These are phyloP conservation scores for Taxawa tesnikishii DNA, from an alignment of 2,329 filamentous ascomycete genomes.

Conservation along the genomic window DNA sequence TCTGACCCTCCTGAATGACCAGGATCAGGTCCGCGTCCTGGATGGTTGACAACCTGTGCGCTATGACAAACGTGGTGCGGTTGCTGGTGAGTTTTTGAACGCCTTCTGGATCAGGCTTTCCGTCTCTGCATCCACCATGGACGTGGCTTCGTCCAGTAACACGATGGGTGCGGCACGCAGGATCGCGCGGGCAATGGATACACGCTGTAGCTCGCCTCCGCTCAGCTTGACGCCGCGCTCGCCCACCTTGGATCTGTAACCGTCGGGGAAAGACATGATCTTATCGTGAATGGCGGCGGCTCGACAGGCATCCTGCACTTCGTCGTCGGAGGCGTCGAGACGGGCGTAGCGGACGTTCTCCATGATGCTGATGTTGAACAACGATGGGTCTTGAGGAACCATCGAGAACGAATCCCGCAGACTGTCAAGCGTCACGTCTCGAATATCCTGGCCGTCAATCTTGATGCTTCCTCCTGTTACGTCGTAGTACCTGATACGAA, in stretches of 20 bases:
- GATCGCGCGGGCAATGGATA: slow-evolving; percentile 63
- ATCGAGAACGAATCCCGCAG: slow-evolving; percentile 48
- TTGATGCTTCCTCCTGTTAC: slow-evolving; percentile 40
- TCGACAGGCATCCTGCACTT: slow-evolving; percentile 48
- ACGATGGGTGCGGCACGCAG: slow-evolving; percentile 54
- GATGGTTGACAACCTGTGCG: slow-evolving; percentile 63
- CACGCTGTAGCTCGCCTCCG: slow-evolving; percentile 74
- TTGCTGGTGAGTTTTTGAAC: slow-evolving; percentile 48
- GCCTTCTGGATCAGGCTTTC: slow-evolving; percentile 44
- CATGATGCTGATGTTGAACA: slow-evolving; percentile 54
- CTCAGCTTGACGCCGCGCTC: slow-evolving; percentile 68
- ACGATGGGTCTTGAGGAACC: slow-evolving; percentile 50
- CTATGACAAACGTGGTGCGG: slow-evolving; percentile 67
- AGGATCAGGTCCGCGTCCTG: slow-evolving; percentile 68
- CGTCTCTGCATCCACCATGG: slow-evolving; percentile 46
- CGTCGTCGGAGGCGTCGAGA: slow-evolving; percentile 46
- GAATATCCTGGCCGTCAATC: slow-evolving; percentile 49
- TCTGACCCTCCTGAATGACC: slow-evolving; percentile 58
- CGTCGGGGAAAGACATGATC: slow-evolving; percentile 48
- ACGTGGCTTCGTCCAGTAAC: slow-evolving; percentile 67
- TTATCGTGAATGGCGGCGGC: slow-evolving; percentile 53
- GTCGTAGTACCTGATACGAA: too few species aligned
- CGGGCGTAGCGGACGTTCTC: slow-evolving; percentile 54
- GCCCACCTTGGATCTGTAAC: slow-evolving; percentile 63
- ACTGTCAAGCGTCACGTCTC: slow-evolving; percentile 44